Evolutionary conservation across 371 early-diverging fungal species (phyloP), one percentile per base, ranked within the genome.

Genomic region (Syncephalastrum monosporum): DNA sequence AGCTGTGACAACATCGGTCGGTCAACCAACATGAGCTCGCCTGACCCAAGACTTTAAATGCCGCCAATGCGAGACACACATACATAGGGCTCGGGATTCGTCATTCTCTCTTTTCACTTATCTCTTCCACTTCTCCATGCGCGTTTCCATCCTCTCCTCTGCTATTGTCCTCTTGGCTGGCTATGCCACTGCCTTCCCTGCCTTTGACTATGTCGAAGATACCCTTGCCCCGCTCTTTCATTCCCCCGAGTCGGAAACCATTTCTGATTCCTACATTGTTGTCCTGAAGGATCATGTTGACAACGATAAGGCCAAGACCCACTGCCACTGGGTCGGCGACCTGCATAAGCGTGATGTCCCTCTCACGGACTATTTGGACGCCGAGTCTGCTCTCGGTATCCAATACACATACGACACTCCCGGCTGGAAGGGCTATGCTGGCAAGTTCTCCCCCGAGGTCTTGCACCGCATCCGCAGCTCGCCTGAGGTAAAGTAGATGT

Each of bases 241-340:
- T 38, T 71, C 86, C 47, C 63, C 74, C 29, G 83, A 86, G 58
- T 78, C 86, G 17, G 86, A 89, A 56, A 59, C 71, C 56, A 82
- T 95, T 53, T 75, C 83, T 12, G 85, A 92, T 74, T 84, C 82
- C 42, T 95, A 94, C 82, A 90, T 94, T 63, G 89, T 94, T 41
- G 85, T 92, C 33, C 84, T 93, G 66, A 92, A 93, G 72, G 72
- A 85, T 47, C 67, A 85, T 16, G 71, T 80, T 15, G 38, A 55
- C 16, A 56, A 23, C n/a, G 50, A 58, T 38, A 53, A 68, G 13
- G 68, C 64, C 14, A 41, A 64, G 42, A 41, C 59, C 17, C 79
- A 79, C 48, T 69, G 67, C 50, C 23, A 57, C 17, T 71, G 74
- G 74, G 64, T 75, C 27, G 47, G 52, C 7, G 50, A 60, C 5